phyloP scores from a whole-genome alignment of 1,139 yeast species.

The Magnusiomyces fungicola region DNA sequence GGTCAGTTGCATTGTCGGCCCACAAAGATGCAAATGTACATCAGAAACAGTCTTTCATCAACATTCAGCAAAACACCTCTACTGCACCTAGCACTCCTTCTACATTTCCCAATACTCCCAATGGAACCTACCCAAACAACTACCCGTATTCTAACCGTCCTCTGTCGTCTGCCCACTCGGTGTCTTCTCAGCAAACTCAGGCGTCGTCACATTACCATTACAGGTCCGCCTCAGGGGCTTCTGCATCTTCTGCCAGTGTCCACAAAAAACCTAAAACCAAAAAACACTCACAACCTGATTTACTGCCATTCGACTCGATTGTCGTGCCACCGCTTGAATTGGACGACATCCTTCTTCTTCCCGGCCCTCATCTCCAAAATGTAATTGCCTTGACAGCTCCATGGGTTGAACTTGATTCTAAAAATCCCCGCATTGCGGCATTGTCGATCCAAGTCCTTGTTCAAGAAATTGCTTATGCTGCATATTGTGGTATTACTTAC shows the following conservation, averaged over 20 bases:
- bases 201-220: slow-evolving; percentile 10
- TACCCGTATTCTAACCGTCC: background rate
- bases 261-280: background rate
- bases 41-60: background rate
- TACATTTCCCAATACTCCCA: background rate
- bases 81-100: background rate
- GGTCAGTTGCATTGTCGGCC: slow-evolving; percentile 98
- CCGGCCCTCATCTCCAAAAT: slow-evolving; percentile 34
- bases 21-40: slow-evolving; percentile 87
- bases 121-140: too few species aligned
- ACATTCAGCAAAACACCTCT: background rate
- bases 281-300: background rate
- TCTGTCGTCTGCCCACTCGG: background rate
- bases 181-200: slow-evolving; percentile 9
- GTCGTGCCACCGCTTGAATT: slow-evolving; percentile 17
- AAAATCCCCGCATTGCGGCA: slow-evolving; percentile 41
- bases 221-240: slow-evolving; percentile 9
- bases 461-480: slow-evolving; percentile 53
- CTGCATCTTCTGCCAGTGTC: slow-evolving; percentile 6
- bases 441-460: slow-evolving; percentile 47
- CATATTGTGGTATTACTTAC: slow-evolving; percentile 46
- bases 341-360: slow-evolving; percentile 30
- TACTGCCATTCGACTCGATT: slow-evolving; percentile 13
- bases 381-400: slow-evolving; percentile 51
- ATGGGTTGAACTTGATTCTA: slow-evolving; percentile 57